These are phyloP conservation scores for Lactarius tabidus DNA, from an alignment of 768 basidiomycete species.

Conservation along the genomic window DNA sequence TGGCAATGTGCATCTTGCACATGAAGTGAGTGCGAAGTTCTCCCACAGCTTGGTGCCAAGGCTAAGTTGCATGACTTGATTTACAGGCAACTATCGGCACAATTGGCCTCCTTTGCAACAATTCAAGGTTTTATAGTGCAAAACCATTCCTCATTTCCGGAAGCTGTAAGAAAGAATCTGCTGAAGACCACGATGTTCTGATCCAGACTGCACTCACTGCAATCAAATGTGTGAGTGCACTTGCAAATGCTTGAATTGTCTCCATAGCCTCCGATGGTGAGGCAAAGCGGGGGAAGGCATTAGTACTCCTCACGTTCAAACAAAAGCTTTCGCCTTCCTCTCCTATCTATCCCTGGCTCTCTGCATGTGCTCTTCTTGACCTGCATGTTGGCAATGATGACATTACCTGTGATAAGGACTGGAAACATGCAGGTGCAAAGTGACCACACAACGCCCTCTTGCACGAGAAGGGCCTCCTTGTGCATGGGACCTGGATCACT, in stretches of 20 bases:
- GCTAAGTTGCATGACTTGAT: too few relatives aligned
- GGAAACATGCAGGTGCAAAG: slow-evolving; percentile 5
- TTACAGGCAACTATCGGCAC: not conserved
- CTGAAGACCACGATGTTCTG: not conserved
- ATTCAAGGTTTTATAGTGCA: slow-evolving; percentile 6
- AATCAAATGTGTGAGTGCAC: not conserved
- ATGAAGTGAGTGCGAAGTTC: too few relatives aligned
- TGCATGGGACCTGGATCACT: too few relatives aligned
- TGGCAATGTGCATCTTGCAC: not conserved
- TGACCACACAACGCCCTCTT: not conserved
- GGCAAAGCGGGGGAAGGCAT: not conserved
- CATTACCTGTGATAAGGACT: slow-evolving; percentile 9
- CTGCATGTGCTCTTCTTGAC: not conserved
- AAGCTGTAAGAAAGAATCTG: slow-evolving; percentile 1
- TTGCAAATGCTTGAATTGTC: not conserved
- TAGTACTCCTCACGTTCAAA: not conserved
- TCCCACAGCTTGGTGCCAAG: not conserved
- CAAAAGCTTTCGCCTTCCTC: not conserved
- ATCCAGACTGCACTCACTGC: not conserved
- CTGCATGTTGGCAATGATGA: slow-evolving; percentile 1
- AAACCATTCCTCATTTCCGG: slow-evolving; percentile 1
- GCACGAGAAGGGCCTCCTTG: not conserved
- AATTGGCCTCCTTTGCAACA: not conserved
- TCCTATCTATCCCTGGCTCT: not conserved
- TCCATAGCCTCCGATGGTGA: slow-evolving; percentile 2